Base-by-base conservation (phyloP, 345 rosid genomes). In the Pistacia atlantica region DNA sequence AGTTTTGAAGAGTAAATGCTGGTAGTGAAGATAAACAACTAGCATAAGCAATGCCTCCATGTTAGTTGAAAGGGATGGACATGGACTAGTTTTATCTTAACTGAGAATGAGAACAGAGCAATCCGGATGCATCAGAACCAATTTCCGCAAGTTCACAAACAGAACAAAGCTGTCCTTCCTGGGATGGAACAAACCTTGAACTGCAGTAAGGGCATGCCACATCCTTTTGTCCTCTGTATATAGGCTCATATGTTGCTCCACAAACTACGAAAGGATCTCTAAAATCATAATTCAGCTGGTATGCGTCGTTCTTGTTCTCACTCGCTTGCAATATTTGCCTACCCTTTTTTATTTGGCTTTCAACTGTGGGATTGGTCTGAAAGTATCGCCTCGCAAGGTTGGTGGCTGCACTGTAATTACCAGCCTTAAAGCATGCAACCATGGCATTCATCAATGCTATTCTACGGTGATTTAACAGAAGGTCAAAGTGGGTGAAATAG, bases 401-500 rank as follows among this genome's bases (percentile, higher is more conserved):
- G 14, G 81, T 87, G 3, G 98, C 97, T 9, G 93, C 91, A 9
- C 88, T 84, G 4, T 83, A 71, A 86, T 93, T 93, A 89, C 83
- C 89, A 8, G 93, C 79, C 87, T 89, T 93, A 84, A 65, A 93
- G 88, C 95, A 90, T 11, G 90, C 82, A 4, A 81, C 81, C 94
- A 89, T 92, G 33, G 97, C 94, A 63, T 86, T 92, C 4, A 60
- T 86, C 73, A 94, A 78, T 1, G 96, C 96, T 1, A 94, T 91
- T 79, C 94, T 83, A 61, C 86, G 62, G 80, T 92, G 97, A 64
- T 97, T 93, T 62, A 76, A 35, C 76, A 89, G 96, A 83, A 94
- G 95, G 80, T 91, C 90, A 80, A 92, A 90, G 82, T 91, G 97
- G 71, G 98, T 92, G 87, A 92, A 91, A 78, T 94, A 91, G 54